Evolutionary conservation across 1,284 basidiomycete genomes (phyloP).

Genomic region (Rhodotorula mucilaginosa): DNA sequence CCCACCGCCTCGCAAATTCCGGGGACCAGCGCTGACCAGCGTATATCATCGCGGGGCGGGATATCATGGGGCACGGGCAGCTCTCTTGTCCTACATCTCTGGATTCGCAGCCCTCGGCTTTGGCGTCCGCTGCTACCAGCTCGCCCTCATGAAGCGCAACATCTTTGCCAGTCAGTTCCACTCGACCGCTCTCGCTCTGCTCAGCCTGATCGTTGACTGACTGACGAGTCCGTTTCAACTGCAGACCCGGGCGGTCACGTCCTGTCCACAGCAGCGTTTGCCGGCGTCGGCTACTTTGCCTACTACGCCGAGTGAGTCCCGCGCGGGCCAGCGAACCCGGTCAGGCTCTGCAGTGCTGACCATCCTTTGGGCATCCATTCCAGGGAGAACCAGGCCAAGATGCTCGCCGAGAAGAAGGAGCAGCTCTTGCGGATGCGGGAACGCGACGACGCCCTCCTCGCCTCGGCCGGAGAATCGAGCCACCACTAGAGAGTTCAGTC

Average conservation of each 20-base stretch:
- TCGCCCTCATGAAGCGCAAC: constrained; percentile 46
- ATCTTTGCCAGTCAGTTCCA: constrained; percentile 44
- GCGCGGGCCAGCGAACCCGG: neutral
- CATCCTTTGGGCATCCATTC: neutral
- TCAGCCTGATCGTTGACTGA: neutral
- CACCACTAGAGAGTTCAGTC: constrained; percentile 1
- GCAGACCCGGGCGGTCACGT: constrained; percentile 45
- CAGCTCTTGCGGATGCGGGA: constrained; percentile 38
- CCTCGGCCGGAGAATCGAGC: constrained; percentile 1
- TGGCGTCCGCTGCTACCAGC: constrained; percentile 44
- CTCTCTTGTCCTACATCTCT: constrained; percentile 22
- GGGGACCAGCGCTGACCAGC: too few relatives aligned
- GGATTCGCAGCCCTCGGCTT: constrained; percentile 41
- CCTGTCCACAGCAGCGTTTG: constrained; percentile 40
- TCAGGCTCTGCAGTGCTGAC: neutral
- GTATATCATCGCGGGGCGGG: too few relatives aligned
- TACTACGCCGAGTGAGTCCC: constrained; percentile 40
- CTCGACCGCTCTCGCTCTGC: neutral
- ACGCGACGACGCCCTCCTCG: constrained; percentile 15
- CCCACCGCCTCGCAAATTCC: too few relatives aligned
- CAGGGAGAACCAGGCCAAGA: constrained; percentile 30
- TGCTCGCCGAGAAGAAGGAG: constrained; percentile 40
- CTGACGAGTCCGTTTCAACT: too few relatives aligned
- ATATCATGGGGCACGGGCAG: neutral
- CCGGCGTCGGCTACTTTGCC: constrained; percentile 40